Evolutionary conservation across 208 protist genomes (phyloP), one percentile per base, ranked within the genome.

Genomic region (Sergeia podlipaevii): DNA sequence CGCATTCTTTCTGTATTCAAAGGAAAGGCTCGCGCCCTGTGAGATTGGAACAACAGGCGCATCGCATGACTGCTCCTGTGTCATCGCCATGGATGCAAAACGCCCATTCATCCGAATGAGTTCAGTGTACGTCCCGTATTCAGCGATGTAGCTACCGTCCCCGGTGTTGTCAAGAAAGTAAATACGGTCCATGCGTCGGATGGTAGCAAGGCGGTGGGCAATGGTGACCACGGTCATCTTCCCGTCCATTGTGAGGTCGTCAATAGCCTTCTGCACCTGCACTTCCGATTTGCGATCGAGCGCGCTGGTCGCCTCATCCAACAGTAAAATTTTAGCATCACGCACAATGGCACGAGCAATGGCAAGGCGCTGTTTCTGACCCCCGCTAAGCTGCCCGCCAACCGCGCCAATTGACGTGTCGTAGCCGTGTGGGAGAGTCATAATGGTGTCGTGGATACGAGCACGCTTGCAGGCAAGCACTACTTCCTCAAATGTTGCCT

Each of bases 311-410:
- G 87, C 89, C 72, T 97, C 92, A 65, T 97, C 92, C 18, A 97
- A 80, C 15, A 96, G 64, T 7, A 97, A 63, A 36, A 97, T 68
- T 29, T 72, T 60, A 6, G 92, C 78, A 13, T 75, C 51, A 48
- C 78, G 78, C 28, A 97, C 63, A 4, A 97, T 46, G 23, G 80
- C 83, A 18, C 92, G 78, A 0, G 88, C 88, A 54, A 97, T 93
- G 33, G 88, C 87, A 29, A 97, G 70, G 20, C 89, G 81, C 73
- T 97, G 92, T 65, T 88, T 93, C 74, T 97, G 92, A 5, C 92
- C 92, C 11, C 89, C 92, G 11, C 70, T 85, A 10, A 97, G 77
- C 61, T 87, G 77, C 43, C 81, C 82, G 4, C 87, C 87, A n/a
- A 92, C 74, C 32, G 76, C 70, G 27, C 86, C 89, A 27, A 96